Conservation (phyloP, 371 early-diverging fungal genomes). For the Mucor saturninus region DNA sequence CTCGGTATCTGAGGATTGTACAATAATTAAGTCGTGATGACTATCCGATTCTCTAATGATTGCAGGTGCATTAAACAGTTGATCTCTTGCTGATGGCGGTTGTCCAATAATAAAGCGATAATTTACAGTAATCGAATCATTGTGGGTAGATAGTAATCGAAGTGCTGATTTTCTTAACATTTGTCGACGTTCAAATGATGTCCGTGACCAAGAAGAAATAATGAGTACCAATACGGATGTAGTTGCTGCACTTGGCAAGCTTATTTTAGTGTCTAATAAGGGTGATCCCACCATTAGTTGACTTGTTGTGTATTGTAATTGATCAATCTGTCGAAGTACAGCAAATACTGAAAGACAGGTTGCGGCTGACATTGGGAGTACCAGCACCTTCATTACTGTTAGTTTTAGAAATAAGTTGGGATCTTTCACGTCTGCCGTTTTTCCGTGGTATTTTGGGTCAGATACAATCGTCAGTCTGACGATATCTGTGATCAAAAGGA, state of each 20-base stretch:
- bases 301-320: slow-evolving; percentile 55
- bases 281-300: slow-evolving; percentile 43
- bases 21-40: slow-evolving; percentile 56
- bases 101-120: slow-evolving; percentile 66
- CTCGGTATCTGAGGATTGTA: slow-evolving; percentile 58
- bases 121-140: slow-evolving; percentile 16
- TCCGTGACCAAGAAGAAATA: slow-evolving; percentile 60
- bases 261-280: slow-evolving; percentile 11
- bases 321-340: slow-evolving; percentile 55
- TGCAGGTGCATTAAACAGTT: slow-evolving; percentile 38
- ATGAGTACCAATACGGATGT: slow-evolving; percentile 50
- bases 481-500: slow-evolving; percentile 55
- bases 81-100: slow-evolving; percentile 49
- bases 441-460: slow-evolving; percentile 49
- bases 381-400: slow-evolving; percentile 52
- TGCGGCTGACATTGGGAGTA: slow-evolving; percentile 58
- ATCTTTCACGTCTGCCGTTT: slow-evolving; percentile 28
- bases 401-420: slow-evolving; percentile 42
- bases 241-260: neutral
- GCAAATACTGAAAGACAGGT: slow-evolving; percentile 64
- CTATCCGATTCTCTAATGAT: slow-evolving; percentile 50
- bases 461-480: slow-evolving; percentile 57
- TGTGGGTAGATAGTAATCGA: slow-evolving; percentile 36
- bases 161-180: slow-evolving; percentile 53
- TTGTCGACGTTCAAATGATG: slow-evolving; percentile 47